A percentile compares a stretch with the other conserved stretches of the same genome.
Evolutionary conservation across 2,329 filamentous ascomycete species (phyloP).

Genomic region (Dactylellina leptospora): DNA sequence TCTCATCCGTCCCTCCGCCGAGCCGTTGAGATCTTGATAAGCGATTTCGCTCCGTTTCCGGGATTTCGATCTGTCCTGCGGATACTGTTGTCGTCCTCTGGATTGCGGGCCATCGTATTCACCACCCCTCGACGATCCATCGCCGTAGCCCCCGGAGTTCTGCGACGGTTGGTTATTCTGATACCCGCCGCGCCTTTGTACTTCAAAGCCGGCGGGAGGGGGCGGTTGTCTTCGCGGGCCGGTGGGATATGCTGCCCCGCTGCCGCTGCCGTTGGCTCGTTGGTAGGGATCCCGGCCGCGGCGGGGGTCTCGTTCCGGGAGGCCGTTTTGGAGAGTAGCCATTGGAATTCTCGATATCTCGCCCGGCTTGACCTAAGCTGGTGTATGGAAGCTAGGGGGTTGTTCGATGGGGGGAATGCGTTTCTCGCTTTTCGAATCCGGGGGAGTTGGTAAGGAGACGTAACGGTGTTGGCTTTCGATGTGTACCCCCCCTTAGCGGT

Average conservation of each 20-base stretch:
- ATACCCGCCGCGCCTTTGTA: slow-evolving; percentile 2
- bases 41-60: slow-evolving; percentile 32
- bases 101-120: slow-evolving; percentile 4
- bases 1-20: slow-evolving; percentile 31
- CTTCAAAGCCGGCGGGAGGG: slow-evolving; percentile 21
- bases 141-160: slow-evolving; percentile 5
- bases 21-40: slow-evolving; percentile 39
- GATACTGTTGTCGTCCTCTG: slow-evolving; percentile 17
- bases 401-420: background rate
- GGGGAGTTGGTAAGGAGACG: no score
- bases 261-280: slow-evolving; percentile 13
- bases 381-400: no score
- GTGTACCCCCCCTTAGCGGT: no score
- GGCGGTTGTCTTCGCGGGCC: slow-evolving; percentile 20
- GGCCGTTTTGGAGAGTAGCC: slow-evolving; percentile 41
- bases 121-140: no score
- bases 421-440: background rate
- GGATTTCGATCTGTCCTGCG: slow-evolving; percentile 35
- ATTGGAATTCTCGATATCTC: no score
- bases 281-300: slow-evolving; percentile 50
- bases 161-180: slow-evolving; percentile 10
- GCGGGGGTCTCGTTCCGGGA: slow-evolving; percentile 49
- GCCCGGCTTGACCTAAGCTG: no score
- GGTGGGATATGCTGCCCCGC: slow-evolving; percentile 17
- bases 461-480: no score